Evolutionary conservation across 768 basidiomycete species (phyloP).

Genomic region (Macrolepiota albuminosa): DNA sequence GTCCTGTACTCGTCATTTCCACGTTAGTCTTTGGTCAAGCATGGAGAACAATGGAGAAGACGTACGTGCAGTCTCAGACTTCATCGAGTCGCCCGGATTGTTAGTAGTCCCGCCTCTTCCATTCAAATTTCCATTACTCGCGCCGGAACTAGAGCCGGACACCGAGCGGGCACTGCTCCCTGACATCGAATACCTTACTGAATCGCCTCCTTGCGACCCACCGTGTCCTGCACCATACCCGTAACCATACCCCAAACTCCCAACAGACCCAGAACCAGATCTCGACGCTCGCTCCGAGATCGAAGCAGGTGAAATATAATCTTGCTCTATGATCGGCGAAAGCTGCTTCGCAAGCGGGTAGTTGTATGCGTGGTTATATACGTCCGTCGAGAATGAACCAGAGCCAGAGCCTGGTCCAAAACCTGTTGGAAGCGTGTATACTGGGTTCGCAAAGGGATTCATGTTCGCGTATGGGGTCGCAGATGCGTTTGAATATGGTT

Average conservation of each 20-base stretch:
- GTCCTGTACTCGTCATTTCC: slow-evolving; percentile 26
- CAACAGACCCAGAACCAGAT: neutral
- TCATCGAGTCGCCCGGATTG: slow-evolving; percentile 31
- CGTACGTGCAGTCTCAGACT: slow-evolving; percentile 43
- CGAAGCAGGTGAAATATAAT: slow-evolving; percentile 46
- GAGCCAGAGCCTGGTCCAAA: neutral
- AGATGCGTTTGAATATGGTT: neutral
- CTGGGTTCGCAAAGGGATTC: neutral
- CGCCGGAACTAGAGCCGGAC: neutral
- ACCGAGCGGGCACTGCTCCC: neutral
- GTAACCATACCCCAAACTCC: neutral
- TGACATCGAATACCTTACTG: slow-evolving; percentile 15
- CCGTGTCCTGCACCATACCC: slow-evolving; percentile 15
- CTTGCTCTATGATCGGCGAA: slow-evolving; percentile 64
- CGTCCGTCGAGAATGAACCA: slow-evolving; percentile 20
- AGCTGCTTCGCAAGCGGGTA: slow-evolving; percentile 46
- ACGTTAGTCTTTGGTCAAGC: neutral
- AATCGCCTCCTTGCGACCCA: slow-evolving; percentile 3
- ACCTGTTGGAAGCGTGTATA: neutral
- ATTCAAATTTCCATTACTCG: neutral
- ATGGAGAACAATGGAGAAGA: neutral
- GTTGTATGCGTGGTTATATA: slow-evolving; percentile 30
- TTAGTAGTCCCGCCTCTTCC: slow-evolving; percentile 15
- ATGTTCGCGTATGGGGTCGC: neutral
- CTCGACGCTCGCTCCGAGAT: neutral